Percentiles rank a stretch among this genome's conserved stretches.
These are phyloP conservation scores for Globisporangium polare DNA, from an alignment of 352 stramenopile species.

Conservation along the genomic window DNA sequence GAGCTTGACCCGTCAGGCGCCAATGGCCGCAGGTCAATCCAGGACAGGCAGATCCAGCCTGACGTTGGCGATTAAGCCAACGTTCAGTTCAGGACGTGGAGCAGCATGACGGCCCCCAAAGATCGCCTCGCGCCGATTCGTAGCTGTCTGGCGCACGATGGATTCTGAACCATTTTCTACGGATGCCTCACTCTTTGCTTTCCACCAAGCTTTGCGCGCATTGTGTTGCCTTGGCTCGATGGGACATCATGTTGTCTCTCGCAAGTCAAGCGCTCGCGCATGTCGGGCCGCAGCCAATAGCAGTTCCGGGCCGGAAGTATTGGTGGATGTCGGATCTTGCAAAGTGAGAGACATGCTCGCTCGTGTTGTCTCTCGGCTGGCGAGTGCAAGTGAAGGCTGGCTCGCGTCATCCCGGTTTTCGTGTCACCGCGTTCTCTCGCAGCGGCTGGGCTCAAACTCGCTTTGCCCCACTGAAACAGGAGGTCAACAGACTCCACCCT, in stretches of 20 bases:
- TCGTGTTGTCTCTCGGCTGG: slow-evolving; percentile 1
- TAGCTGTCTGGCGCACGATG: neutral
- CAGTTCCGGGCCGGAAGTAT: no score
- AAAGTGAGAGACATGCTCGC: neutral
- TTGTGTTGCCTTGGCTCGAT: neutral
- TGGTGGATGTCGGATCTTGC: neutral
- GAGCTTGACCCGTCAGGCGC: neutral
- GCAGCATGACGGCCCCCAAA: neutral
- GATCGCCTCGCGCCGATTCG: neutral
- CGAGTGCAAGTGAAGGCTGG: slow-evolving; percentile 1
- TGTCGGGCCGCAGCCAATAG: neutral
- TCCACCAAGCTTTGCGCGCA: neutral
- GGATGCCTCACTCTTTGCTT: neutral
- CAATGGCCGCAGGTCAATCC: neutral
- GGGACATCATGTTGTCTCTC: neutral
- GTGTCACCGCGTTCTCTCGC: neutral
- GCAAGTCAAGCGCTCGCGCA: neutral
- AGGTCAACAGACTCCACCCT: neutral
- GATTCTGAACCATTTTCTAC: neutral
- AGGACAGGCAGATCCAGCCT: neutral
- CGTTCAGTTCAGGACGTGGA: neutral
- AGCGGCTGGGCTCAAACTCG: slow-evolving; percentile 1
- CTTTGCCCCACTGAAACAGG: neutral
- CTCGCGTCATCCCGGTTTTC: neutral
- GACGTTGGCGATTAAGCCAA: neutral